Percentiles rank a stretch among this genome's conserved stretches.
Conservation (phyloP, 2,329 filamentous ascomycete genomes). For the Pseudopithomyces maydicus region DNA sequence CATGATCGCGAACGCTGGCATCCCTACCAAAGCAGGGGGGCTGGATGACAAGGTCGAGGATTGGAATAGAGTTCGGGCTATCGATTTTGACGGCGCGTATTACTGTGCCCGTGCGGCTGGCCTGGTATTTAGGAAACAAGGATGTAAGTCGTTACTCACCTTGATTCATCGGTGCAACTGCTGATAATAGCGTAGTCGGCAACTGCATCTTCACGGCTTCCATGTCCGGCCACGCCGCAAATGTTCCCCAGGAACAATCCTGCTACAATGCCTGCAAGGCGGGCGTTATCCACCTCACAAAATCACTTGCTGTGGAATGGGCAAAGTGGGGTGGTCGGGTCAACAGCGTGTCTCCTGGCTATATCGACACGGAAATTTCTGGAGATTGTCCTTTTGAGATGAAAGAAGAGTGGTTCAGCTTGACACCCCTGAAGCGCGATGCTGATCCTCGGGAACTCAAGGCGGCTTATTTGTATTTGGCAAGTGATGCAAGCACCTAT, state of each 20-base stretch:
- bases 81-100: slow-evolving; percentile 66
- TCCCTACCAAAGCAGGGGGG: slow-evolving; percentile 54
- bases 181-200: slow-evolving; percentile 42
- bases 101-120: slow-evolving; percentile 58
- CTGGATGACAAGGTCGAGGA: slow-evolving; percentile 48
- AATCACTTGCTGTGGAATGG: slow-evolving; percentile 81
- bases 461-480: slow-evolving; percentile 76
- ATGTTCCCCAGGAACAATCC: slow-evolving; percentile 72
- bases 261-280: slow-evolving; percentile 87
- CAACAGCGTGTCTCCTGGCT: slow-evolving; percentile 80
- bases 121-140: slow-evolving; percentile 8
- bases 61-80: slow-evolving; percentile 60
- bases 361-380: slow-evolving; percentile 85
- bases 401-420: slow-evolving; percentile 77
- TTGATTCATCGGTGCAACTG: slow-evolving; percentile 45
- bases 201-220: slow-evolving; percentile 72
- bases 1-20: slow-evolving; percentile 79
- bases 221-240: slow-evolving; percentile 55
- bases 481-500: slow-evolving; percentile 72
- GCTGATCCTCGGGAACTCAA: slow-evolving; percentile 78
- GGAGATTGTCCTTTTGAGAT: slow-evolving; percentile 77
- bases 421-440: slow-evolving; percentile 75
- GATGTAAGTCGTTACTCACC: slow-evolving; percentile 66
- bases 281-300: slow-evolving; percentile 76
- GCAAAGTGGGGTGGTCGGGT: slow-evolving; percentile 77